Evolutionary conservation across 345 rosid genomes (phyloP).

Genomic region (Citrus mangshanensis): DNA sequence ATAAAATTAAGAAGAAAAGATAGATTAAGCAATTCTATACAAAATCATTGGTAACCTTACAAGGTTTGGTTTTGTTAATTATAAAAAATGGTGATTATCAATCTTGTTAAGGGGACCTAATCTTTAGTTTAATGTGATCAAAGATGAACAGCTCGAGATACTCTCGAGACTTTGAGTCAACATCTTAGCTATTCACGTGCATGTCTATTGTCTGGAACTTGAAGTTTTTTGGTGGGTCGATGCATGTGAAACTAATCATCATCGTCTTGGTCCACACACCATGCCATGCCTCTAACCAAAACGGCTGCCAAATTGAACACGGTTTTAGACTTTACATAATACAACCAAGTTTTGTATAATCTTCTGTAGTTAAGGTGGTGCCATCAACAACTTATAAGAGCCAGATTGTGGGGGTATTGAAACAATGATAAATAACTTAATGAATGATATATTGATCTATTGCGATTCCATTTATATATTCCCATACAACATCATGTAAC

Average conservation of each 20-base stretch:
- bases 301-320: neutral
- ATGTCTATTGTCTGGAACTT: neutral
- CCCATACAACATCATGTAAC: too few species aligned
- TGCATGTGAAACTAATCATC: slow-evolving; percentile 28
- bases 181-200: slow-evolving; percentile 5
- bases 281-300: neutral
- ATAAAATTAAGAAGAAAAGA: neutral
- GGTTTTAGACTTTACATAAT: neutral
- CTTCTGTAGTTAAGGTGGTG: neutral
- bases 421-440: too few species aligned
- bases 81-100: neutral
- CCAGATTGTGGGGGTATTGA: neutral
- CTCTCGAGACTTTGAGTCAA: neutral
- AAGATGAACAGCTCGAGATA: neutral
- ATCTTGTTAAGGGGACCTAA: slow-evolving; percentile 4
- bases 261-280: slow-evolving; percentile 7
- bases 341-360: neutral
- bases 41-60: neutral
- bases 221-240: slow-evolving; percentile 14
- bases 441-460: too few species aligned
- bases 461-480: too few species aligned
- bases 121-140: neutral
- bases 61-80: neutral
- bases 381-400: neutral
- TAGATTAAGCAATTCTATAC: slow-evolving; percentile 6